These are phyloP conservation scores for Parafenestella ontariensis DNA, from an alignment of 2,329 filamentous ascomycete genomes.

Conservation along the genomic window DNA sequence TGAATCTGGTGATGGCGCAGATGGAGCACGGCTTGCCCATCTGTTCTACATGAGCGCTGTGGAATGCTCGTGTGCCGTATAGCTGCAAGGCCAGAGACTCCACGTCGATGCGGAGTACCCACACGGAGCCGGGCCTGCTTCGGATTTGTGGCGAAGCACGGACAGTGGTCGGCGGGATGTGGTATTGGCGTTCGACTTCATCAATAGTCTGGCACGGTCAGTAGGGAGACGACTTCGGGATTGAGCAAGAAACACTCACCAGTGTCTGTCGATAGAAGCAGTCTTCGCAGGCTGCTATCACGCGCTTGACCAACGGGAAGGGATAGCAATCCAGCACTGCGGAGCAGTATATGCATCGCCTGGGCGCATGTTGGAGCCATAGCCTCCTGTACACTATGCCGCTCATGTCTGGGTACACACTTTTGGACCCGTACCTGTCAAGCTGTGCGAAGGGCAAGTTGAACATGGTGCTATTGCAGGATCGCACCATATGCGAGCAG, in stretches of 20 bases:
- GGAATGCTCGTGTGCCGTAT: constrained; percentile 40
- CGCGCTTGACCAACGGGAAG: constrained; percentile 20
- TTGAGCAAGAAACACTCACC: constrained; percentile 13
- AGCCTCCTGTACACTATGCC: constrained; percentile 38
- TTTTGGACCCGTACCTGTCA: constrained; percentile 23
- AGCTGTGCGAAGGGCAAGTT: constrained; percentile 36
- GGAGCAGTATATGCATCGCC: constrained; percentile 37
- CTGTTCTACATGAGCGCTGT: constrained; percentile 29
- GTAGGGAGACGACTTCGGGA: not conserved
- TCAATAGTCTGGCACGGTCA: constrained; percentile 25
- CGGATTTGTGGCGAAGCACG: constrained; percentile 23
- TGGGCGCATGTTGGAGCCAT: constrained; percentile 40
- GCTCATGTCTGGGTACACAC: constrained; percentile 36
- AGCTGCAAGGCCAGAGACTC: constrained; percentile 37
- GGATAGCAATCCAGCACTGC: constrained; percentile 34
- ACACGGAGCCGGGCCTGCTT: constrained; percentile 19
- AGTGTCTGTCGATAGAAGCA: constrained; percentile 42
- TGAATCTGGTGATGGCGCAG: constrained; percentile 28
- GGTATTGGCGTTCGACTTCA: constrained; percentile 39
- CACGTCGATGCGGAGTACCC: constrained; percentile 40
- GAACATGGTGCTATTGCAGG: constrained; percentile 33
- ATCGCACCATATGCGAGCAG: constrained; percentile 33
- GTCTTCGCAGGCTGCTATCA: constrained; percentile 31
- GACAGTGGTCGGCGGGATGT: constrained; percentile 27
- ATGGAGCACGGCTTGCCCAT: constrained; percentile 32